Conservation (phyloP, 495 filamentous ascomycete genomes). For the Tuber borchii region DNA sequence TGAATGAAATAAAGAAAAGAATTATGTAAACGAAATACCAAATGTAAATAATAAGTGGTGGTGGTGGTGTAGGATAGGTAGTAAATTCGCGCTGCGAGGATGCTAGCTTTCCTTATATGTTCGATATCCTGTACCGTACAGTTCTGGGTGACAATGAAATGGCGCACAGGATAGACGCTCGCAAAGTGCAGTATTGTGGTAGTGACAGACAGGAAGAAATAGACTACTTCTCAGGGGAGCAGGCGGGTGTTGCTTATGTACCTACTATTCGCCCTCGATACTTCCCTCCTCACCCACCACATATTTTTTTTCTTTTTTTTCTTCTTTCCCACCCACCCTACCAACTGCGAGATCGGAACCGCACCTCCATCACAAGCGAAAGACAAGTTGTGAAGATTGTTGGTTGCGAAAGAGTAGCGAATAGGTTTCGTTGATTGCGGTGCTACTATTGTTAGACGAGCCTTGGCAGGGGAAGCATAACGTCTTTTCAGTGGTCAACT, state of each 20-base stretch:
- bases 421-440: background rate
- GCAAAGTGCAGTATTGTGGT: background rate
- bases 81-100: constrained; percentile 5
- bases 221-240: constrained; percentile 3
- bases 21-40: background rate
- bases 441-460: constrained; percentile 5
- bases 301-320: background rate
- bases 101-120: constrained; percentile 4
- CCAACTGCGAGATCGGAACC: constrained; percentile 1
- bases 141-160: background rate
- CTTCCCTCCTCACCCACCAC: background rate
- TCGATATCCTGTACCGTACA: constrained; percentile 2
- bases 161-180: background rate
- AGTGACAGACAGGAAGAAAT: constrained; percentile 4
- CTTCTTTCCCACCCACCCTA: background rate
- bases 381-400: background rate
- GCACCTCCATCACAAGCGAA: background rate
- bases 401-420: background rate
- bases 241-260: constrained; percentile 3
- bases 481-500: background rate
- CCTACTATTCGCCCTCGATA: background rate
- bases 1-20: background rate
- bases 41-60: background rate
- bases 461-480: background rate
- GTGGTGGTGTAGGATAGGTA: background rate